Percentiles rank a stretch among this genome's conserved stretches.
phyloP scores from a whole-genome alignment of 2,329 filamentous ascomycete species.

The Aspergillus sp. region DNA sequence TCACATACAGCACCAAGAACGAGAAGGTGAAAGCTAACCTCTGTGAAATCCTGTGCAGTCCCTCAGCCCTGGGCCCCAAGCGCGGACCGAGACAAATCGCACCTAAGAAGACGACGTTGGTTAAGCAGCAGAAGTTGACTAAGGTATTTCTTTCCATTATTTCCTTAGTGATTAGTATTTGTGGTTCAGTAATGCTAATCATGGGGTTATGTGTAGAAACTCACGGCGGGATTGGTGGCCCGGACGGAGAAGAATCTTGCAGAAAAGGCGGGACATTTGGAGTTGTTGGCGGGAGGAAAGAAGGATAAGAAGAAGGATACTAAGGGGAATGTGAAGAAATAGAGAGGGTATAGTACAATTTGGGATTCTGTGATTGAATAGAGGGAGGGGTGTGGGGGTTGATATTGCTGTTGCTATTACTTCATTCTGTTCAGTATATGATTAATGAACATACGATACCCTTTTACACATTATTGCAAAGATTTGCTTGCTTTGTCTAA shows the following conservation, averaged over 20 bases:
- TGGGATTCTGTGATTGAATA: not conserved
- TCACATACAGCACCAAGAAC: too few species aligned
- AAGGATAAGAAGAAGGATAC: conserved; percentile 51
- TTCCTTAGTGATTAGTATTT: too few species aligned
- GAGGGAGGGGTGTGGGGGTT: not conserved
- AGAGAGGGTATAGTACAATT: not conserved
- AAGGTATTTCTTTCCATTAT: conserved; percentile 48
- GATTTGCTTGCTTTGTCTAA: too few species aligned
- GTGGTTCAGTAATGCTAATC: too few species aligned
- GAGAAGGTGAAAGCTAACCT: not conserved
- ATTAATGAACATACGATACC: conserved; percentile 11
- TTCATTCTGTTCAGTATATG: not conserved
- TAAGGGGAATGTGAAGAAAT: conserved; percentile 24
- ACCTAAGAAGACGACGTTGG: conserved; percentile 64
- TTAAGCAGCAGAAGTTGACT: conserved; percentile 63
- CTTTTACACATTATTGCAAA: not conserved
- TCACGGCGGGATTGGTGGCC: conserved; percentile 56
- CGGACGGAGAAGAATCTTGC: conserved; percentile 70
- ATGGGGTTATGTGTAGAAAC: not conserved
- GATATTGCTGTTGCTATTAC: not conserved
- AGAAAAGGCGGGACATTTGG: conserved; percentile 68
- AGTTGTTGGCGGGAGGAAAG: conserved; percentile 68
- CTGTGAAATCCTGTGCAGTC: conserved; percentile 13
- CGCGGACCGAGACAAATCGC: conserved; percentile 65
- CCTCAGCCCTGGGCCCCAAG: conserved; percentile 50